Evolutionary conservation across 768 basidiomycete genomes (phyloP).

Genomic region (Leccinum pellstonianum): DNA sequence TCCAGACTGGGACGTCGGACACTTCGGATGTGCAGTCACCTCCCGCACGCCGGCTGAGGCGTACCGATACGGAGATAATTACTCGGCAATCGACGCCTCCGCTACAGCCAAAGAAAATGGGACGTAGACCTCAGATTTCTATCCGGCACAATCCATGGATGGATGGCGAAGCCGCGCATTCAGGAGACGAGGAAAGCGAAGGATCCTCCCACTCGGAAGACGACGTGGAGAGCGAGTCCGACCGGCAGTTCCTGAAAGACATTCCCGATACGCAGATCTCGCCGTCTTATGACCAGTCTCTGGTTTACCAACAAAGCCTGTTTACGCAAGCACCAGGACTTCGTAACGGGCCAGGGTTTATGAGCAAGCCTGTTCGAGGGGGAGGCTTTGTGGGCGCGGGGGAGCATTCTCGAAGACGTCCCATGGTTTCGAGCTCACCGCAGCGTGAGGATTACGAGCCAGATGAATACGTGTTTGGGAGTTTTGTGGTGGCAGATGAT

Average conservation of each 20-base stretch:
- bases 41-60: constrained; percentile 33
- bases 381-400: constrained; percentile 39
- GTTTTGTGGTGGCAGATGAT: constrained; percentile 81
- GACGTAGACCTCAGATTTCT: constrained; percentile 30
- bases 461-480: constrained; percentile 70
- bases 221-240: constrained; percentile 59
- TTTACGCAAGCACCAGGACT: constrained; percentile 59
- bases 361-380: constrained; percentile 45
- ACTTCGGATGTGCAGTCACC: constrained; percentile 29
- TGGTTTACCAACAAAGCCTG: constrained; percentile 68
- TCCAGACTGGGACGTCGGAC: constrained; percentile 11
- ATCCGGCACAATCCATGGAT: constrained; percentile 47
- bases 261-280: constrained; percentile 65
- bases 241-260: constrained; percentile 64
- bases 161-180: constrained; percentile 73
- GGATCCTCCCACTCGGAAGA: constrained; percentile 58
- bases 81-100: constrained; percentile 21
- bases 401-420: constrained; percentile 33
- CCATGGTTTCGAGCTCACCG: constrained; percentile 60
- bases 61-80: constrained; percentile 29
- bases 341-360: constrained; percentile 50
- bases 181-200: constrained; percentile 73
- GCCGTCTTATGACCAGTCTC: constrained; percentile 69
- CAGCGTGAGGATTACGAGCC: constrained; percentile 46
- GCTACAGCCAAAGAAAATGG: constrained; percentile 21